Conservation (phyloP, 345 rosid species). For the Eucalyptus tenuipes region DNA sequence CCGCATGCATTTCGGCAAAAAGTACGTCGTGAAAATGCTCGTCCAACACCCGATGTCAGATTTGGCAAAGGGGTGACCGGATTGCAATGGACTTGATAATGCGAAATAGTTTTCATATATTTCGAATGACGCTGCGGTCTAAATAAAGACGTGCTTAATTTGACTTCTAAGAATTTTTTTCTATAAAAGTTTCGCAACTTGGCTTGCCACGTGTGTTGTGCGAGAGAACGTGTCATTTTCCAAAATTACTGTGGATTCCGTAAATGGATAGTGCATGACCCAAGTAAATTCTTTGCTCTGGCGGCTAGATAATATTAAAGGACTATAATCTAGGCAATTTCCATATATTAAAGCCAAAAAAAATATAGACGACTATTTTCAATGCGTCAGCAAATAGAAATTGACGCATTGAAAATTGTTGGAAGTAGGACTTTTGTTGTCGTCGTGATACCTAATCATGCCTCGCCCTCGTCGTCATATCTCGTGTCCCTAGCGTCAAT, state of each 20-base stretch:
- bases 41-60: not conserved
- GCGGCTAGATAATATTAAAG: not conserved
- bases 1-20: not conserved
- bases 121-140: rapidly evolving
- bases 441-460: not conserved
- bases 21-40: not conserved
- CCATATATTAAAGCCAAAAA: not conserved
- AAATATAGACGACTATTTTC: not conserved
- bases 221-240: not conserved
- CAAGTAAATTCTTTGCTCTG: not conserved
- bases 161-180: not conserved
- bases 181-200: not conserved
- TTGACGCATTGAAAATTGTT: too few relatives aligned
- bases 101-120: too few relatives aligned
- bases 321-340: not conserved
- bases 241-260: not conserved
- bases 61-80: not conserved
- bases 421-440: not conserved
- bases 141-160: too few relatives aligned
- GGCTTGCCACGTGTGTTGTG: not conserved
- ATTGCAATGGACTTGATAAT: too few relatives aligned
- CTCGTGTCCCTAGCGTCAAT: not conserved
- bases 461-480: not conserved
- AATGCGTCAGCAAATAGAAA: not conserved
- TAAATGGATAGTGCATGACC: not conserved